These are phyloP conservation scores for Gossypium davidsonii DNA, from an alignment of 441 rosid species.

Conservation along the genomic window DNA sequence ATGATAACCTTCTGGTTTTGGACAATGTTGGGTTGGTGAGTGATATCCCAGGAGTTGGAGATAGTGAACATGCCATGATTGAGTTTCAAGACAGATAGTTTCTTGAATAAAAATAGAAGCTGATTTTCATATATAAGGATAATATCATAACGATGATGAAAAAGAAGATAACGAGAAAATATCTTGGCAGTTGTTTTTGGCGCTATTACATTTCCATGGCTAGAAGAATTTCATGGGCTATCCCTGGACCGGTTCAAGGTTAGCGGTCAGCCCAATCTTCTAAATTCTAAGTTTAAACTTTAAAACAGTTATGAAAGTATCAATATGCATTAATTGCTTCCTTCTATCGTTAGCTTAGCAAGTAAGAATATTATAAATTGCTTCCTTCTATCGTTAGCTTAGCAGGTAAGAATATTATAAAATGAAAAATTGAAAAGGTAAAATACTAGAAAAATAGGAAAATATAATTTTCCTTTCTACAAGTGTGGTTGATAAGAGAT, in stretches of 20 bases:
- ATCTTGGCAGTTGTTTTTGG: conserved; percentile 18
- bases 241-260: not conserved
- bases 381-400: too few relatives aligned
- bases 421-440: too few relatives aligned
- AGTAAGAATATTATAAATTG: too few relatives aligned
- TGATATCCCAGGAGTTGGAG: conserved; percentile 45
- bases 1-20: conserved; percentile 24
- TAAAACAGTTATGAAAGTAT: too few relatives aligned
- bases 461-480: too few relatives aligned
- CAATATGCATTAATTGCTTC: too few relatives aligned
- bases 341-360: too few relatives aligned
- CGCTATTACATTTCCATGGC: conserved; percentile 11
- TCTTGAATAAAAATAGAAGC: not conserved
- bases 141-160: not conserved
- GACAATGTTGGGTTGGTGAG: conserved; percentile 24
- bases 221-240: not conserved
- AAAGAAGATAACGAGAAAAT: conserved; percentile 5
- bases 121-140: not conserved
- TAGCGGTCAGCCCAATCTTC: not conserved
- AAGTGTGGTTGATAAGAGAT: too few relatives aligned
- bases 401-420: too few relatives aligned
- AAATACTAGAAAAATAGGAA: too few relatives aligned
- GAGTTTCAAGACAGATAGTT: not conserved
- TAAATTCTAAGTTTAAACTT: not conserved
- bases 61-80: conserved; percentile 38